Evolutionary conservation across 2,329 filamentous ascomycete species (phyloP).

Genomic region (Fusarium torreyae): DNA sequence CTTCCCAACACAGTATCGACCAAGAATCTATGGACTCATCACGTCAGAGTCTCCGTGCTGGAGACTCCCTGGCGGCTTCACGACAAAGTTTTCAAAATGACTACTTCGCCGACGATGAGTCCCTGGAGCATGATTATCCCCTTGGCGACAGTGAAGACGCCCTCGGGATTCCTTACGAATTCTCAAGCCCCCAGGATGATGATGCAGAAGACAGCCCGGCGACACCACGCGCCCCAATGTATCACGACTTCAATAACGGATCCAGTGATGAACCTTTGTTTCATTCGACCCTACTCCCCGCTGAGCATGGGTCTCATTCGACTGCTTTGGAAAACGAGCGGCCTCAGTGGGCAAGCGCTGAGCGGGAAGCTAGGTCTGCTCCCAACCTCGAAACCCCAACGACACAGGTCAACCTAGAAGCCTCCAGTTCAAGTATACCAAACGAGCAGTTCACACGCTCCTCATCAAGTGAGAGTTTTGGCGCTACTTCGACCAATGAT

Average conservation of each 20-base stretch:
- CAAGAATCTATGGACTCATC: slow-evolving; percentile 42
- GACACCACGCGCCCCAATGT: slow-evolving; percentile 69
- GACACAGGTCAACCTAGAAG: slow-evolving; percentile 35
- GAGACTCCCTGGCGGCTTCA: slow-evolving; percentile 43
- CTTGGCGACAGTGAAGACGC: slow-evolving; percentile 69
- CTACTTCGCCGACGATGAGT: slow-evolving; percentile 40
- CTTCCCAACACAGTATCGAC: slow-evolving; percentile 26
- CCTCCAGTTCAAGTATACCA: slow-evolving; percentile 15
- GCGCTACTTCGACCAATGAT: slow-evolving; percentile 59
- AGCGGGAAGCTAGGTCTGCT: slow-evolving; percentile 40
- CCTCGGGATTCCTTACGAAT: slow-evolving; percentile 70
- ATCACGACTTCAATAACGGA: slow-evolving; percentile 54
- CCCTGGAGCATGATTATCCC: slow-evolving; percentile 46
- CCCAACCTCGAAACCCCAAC: slow-evolving; percentile 38
- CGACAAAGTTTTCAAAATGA: slow-evolving; percentile 49
- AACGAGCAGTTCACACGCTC: slow-evolving; percentile 31
- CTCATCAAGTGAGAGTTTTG: slow-evolving; percentile 35
- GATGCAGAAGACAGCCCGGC: slow-evolving; percentile 58
- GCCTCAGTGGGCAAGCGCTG: slow-evolving; percentile 41
- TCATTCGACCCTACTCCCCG: slow-evolving; percentile 47
- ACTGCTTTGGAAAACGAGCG: slow-evolving; percentile 37
- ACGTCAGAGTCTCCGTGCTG: slow-evolving; percentile 26
- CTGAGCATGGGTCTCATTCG: slow-evolving; percentile 37
- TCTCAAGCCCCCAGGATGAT: slow-evolving; percentile 57
- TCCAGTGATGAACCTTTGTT: slow-evolving; percentile 50